These are phyloP conservation scores for Phytopythium cucurbitacearum DNA, from an alignment of 352 stramenopile species.

Conservation along the genomic window DNA sequence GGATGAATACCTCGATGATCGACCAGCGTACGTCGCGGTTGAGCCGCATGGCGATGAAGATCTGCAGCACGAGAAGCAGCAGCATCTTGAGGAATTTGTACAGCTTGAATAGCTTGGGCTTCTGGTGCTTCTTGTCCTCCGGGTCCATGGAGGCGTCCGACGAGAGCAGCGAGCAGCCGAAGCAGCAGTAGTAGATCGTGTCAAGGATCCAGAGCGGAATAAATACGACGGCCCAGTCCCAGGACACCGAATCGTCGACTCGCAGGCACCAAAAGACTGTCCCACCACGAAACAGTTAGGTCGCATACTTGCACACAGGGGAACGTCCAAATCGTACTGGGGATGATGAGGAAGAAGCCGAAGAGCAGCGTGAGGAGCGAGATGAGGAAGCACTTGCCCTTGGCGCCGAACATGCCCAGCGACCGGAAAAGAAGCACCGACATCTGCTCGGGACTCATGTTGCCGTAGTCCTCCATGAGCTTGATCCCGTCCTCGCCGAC, in stretches of 20 bases:
- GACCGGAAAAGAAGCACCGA: constrained; percentile 65
- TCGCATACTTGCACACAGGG: neutral
- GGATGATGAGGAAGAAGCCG: constrained; percentile 84
- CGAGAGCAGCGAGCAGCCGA: constrained; percentile 53
- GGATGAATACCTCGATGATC: constrained; percentile 58
- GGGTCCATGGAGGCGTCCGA: constrained; percentile 44
- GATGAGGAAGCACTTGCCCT: constrained; percentile 70
- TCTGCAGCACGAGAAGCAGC: constrained; percentile 67
- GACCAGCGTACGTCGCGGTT: constrained; percentile 66
- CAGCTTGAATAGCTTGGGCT: constrained; percentile 55
- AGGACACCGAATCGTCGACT: constrained; percentile 69
- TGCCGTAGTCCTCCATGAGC: constrained; percentile 84
- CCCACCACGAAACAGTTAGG: constrained; percentile 9
- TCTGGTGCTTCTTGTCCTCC: constrained; percentile 49
- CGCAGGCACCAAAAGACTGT: constrained; percentile 81
- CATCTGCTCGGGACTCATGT: constrained; percentile 77
- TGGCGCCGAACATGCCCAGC: constrained; percentile 61
- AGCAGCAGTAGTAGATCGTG: constrained; percentile 68
- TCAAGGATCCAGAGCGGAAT: constrained; percentile 79
- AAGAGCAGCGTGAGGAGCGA: constrained; percentile 68
- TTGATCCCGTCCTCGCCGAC: constrained; percentile 88
- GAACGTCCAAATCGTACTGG: constrained; percentile 36
- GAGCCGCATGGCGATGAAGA: constrained; percentile 82
- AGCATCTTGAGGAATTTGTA: constrained; percentile 81
- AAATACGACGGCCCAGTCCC: constrained; percentile 79